Base-by-base conservation (phyloP, 192 early-diverging fungal species). In the Backusella liffmaniae region DNA sequence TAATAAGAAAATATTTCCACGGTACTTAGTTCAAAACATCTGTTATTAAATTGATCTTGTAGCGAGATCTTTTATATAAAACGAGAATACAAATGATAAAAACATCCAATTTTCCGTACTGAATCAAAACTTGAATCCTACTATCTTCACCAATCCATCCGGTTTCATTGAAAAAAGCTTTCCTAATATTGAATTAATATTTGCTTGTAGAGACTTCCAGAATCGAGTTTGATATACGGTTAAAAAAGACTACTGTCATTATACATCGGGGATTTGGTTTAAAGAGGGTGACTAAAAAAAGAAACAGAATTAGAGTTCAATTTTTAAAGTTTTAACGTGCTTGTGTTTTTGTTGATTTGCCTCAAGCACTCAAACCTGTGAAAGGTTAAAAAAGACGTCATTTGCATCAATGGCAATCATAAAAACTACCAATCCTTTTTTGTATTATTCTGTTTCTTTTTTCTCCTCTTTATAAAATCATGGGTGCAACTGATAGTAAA, bases 401-500 rank as follows among this genome's bases (percentile, higher is more conserved):
- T 62, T 62, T 62, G 56, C 26, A 29, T 49, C 23, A 29, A 29
- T 62, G 9, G 23, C 23, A 10, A 62, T 62, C 56, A 62, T 26
- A 62, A 62, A 62, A 62, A 62, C 26, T 29, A 62, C 56, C 23
- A 62, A 41, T 4, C 39, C 18, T 66, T 66, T 74, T 41, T 66
- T 37, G 9, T 21, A 74, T 44, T 49, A 13, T 21, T 34, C 65
- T 67, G 6, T 44, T 46, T 44, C 21, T 29, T 32, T 66, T 36
- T n/a, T 21, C 46, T 34, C 26, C n/a, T 42, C 13, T 42, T 70
- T 26, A 0, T 26, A 12, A 30, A 32, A 37, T 41, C 23, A 97
- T 96, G 95, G 96, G 96, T 18, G 93, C 92, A 35, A 89, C 94
- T 18, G 95, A 97, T 79, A 92, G 90, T 77, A 97, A 97, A 81